These are phyloP conservation scores for Lactifluus pinguis DNA, from an alignment of 768 basidiomycete genomes.

Conservation along the genomic window DNA sequence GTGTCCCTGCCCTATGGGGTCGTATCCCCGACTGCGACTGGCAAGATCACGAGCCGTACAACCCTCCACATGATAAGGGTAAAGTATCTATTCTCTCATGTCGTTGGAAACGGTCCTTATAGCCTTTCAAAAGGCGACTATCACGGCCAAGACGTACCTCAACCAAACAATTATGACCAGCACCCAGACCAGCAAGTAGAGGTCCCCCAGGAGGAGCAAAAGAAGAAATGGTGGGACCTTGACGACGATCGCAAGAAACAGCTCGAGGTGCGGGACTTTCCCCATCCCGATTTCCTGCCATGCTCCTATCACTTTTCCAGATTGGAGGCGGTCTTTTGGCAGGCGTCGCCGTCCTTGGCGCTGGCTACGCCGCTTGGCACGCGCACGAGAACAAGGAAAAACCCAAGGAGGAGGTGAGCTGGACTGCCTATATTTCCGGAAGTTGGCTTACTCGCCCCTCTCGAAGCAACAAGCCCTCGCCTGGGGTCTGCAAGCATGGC, in stretches of 20 bases:
- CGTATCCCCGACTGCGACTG: constrained; percentile 31
- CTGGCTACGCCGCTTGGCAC: constrained; percentile 43
- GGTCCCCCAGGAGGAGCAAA: constrained; percentile 36
- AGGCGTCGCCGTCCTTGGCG: constrained; percentile 44
- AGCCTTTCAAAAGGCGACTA: not conserved
- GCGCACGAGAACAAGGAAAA: constrained; percentile 40
- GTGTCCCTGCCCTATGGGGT: constrained; percentile 63
- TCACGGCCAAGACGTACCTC: constrained; percentile 10
- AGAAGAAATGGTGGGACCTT: constrained; percentile 49
- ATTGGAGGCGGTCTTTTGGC: constrained; percentile 55
- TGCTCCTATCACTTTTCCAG: constrained; percentile 27
- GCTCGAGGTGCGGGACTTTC: constrained; percentile 36
- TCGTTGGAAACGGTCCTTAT: not conserved
- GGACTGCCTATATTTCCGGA: not conserved
- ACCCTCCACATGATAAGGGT: constrained; percentile 19
- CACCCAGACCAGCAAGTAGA: constrained; percentile 26
- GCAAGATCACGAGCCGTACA: not conserved
- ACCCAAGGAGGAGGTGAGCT: constrained; percentile 43
- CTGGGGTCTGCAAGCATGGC: constrained; percentile 48
- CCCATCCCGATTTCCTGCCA: not conserved
- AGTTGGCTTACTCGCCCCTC: not conserved
- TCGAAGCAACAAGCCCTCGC: constrained; percentile 39
- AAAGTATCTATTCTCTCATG: not conserved
- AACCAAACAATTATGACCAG: constrained; percentile 20
- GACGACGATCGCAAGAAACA: constrained; percentile 48